These are phyloP conservation scores for Raffaelea albimanens DNA, from an alignment of 2,329 filamentous ascomycete species.

Conservation along the genomic window DNA sequence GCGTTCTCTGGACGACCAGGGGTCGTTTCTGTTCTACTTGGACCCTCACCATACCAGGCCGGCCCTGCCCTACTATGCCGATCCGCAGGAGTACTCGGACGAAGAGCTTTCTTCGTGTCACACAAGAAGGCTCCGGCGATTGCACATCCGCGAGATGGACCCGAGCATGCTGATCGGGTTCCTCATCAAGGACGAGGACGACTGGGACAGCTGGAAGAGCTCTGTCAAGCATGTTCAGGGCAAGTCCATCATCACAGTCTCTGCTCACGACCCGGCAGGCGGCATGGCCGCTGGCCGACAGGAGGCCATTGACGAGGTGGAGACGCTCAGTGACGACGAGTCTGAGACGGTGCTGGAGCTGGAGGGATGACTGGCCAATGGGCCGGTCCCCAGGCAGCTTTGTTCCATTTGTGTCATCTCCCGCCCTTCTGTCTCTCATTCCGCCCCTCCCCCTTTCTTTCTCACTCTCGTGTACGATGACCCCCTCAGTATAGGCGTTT, in stretches of 20 bases:
- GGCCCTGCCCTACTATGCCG: constrained; percentile 55
- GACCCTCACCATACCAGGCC: constrained; percentile 84
- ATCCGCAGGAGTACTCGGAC: constrained; percentile 48
- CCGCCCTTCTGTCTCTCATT: no score
- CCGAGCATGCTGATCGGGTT: constrained; percentile 97
- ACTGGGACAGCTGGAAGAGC: constrained; percentile 76
- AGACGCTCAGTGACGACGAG: constrained; percentile 69
- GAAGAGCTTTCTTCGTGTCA: constrained; percentile 80
- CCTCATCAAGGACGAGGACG: constrained; percentile 68
- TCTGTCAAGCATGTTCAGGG: constrained; percentile 67
- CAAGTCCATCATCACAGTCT: constrained; percentile 79
- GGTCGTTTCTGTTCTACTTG: constrained; percentile 80
- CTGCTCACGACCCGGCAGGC: constrained; percentile 56
- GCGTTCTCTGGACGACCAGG: constrained; percentile 28
- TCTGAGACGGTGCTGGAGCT: constrained; percentile 27
- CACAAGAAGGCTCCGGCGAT: constrained; percentile 69
- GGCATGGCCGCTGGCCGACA: constrained; percentile 49
- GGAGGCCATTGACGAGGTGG: constrained; percentile 79
- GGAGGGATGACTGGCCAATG: constrained; percentile 2
- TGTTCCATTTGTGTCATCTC: no score
- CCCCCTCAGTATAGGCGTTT: no score
- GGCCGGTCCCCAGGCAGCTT: no score
- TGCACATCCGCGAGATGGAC: constrained; percentile 89
- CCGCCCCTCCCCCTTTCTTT: no score
- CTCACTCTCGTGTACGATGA: no score